Base-by-base conservation (phyloP, 371 early-diverging fungal genomes). In the Thermomucor indicae-seudaticae region DNA sequence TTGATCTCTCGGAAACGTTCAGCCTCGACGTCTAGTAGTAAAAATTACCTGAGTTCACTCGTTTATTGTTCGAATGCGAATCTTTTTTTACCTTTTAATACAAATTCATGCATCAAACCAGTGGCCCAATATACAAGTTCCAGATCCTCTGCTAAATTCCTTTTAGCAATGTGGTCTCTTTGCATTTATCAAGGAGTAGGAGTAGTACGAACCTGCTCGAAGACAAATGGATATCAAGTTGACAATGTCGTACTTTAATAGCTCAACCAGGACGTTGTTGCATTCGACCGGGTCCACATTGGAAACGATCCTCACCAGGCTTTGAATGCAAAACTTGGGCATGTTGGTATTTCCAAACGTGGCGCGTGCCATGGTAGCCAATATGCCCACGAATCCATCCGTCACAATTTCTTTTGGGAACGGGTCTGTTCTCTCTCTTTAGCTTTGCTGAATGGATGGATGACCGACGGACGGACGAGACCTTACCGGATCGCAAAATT, bases 121-220 rank as follows among this genome's bases (percentile, higher is more conserved):
- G 88, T 71, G 2, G 90, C 83, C 90, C 92, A 91, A 35, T 84
- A 88, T n/a, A 85, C 85, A 3, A 91, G 70, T 47, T 89, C 90
- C 27, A 76, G 69, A 65, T 91, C 92, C 27, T 90, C 91, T 80
- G 47, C 19, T 28, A 32, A 30, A 11, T n/a, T n/a, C n/a, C n/a
- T n/a, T n/a, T n/a, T n/a, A 27, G 32, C 10, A 14, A 17, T 24
- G 10, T 7, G 4, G 4, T 25, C 4, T 29, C 43, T 8, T 28
- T 14, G 3, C 19, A 22, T 17, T 39, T 1, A 27, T n/a, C 6
- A 23, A 11, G 31, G 17, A 17, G 20, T 3, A 42, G 6, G 4
- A 23, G n/a, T 43, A 37, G 17, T 27, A 51, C 22, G 51, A 65
- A 83, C 85, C 85, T 49, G 82, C 85, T 46, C 87, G 72, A 22